A percentile compares a stretch with the other conserved stretches of the same genome.
phyloP scores from a whole-genome alignment of 129 eudicot species.

The Oenanthe sinensis region DNA sequence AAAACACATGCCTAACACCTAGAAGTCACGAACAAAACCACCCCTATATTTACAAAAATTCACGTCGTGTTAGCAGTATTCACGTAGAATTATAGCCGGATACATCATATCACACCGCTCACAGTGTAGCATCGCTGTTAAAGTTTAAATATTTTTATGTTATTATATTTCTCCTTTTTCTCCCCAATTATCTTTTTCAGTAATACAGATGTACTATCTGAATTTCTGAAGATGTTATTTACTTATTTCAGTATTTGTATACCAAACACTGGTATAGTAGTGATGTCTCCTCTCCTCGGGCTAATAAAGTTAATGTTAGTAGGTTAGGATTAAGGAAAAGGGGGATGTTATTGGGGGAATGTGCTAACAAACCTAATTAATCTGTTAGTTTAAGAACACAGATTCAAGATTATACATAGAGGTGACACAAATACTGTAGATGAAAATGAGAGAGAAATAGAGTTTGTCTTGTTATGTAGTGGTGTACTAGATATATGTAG shows the following conservation, averaged over 20 bases:
- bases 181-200: not conserved
- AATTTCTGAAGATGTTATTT: not conserved
- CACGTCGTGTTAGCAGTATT: no score
- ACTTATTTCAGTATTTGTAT: no score
- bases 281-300: not conserved
- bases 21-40: no score
- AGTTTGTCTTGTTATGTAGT: not conserved
- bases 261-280: constrained; percentile 4
- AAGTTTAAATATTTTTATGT: not conserved
- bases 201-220: not conserved
- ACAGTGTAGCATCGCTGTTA: not conserved
- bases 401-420: not conserved
- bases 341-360: not conserved
- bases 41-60: no score
- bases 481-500: not conserved
- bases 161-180: not conserved
- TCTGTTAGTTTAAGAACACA: constrained; percentile 2
- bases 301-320: not conserved
- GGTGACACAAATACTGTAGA: constrained; percentile 5
- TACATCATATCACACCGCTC: not conserved
- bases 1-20: no score
- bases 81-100: no score
- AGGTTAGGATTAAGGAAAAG: constrained; percentile 1
- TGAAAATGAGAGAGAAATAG: not conserved
- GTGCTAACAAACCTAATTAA: constrained; percentile 4